Base-by-base conservation (phyloP, 108 stramenopile species). In the Skeletonema marinoi region DNA sequence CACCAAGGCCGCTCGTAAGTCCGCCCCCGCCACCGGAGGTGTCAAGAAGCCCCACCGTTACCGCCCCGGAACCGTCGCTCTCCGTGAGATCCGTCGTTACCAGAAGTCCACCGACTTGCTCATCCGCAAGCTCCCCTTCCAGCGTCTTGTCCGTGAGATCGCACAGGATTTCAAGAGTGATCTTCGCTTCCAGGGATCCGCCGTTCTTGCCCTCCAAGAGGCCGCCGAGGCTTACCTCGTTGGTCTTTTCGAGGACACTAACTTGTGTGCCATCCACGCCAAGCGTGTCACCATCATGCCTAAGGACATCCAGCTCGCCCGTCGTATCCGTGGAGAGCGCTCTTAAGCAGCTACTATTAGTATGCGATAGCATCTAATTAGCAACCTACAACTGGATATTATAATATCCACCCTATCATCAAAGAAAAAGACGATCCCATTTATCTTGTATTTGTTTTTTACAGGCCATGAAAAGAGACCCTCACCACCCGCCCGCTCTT, bases 41-140 rank as follows among this genome's bases (percentile, higher is more conserved):
- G 94, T 41, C 39, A 41, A 41, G 39, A 41, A 41, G 39, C 39
- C 39, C 39, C 39, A 41, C 39, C 39, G 39, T 41, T 41, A 41
- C 39, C 39, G 39, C 39, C 39, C 38, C 38, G 38, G 38, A 39
- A 39, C 38, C 38, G 38, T 39, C 38, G 38, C 38, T 39, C 38
- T 39, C 9, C 38, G 38, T 39, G 38, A 39, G 38, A 39, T 97
- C 78, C 93, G 97, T 85, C 88, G 90, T 73, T 98, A 98, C 92
- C 97, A 98, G 85, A 97, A 96, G 90, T 89, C 89, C 60, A 97
- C 96, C 48, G 96, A 97, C 78, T 85, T 98, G 33, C 86, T 98
- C 50, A 95, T 98, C 88, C 94, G 96, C 69, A 98, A 98, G 90
- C 89, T 97, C 46, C 97, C 97, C 75, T 98, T 98, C 92, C 95